A percentile compares a stretch with the other conserved stretches of the same genome.
Evolutionary conservation across 176 grass and related monocot species (phyloP).

Genomic region (Ampelocalamus luodianensis): DNA sequence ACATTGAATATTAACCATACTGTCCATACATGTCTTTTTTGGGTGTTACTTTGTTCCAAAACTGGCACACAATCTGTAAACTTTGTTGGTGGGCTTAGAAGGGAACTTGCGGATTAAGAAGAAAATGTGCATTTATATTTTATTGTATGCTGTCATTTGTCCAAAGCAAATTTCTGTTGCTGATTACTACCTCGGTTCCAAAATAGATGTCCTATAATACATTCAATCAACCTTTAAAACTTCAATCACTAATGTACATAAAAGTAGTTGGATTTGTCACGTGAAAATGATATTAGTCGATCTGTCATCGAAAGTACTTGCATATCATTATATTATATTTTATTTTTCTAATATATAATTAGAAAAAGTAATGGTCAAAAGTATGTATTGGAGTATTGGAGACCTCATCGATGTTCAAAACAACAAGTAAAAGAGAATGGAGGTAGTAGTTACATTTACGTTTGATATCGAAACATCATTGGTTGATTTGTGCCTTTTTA

Average conservation of each 20-base stretch:
- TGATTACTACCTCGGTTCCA: not conserved
- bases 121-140: constrained; percentile 11
- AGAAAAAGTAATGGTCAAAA: not conserved
- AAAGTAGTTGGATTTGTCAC: not conserved
- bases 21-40: constrained; percentile 31
- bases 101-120: not conserved
- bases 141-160: constrained; percentile 32
- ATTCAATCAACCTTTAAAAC: not conserved
- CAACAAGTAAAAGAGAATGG: not conserved
- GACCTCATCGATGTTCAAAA: not conserved
- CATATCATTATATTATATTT: not conserved
- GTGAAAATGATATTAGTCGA: constrained; percentile 17
- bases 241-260: not conserved
- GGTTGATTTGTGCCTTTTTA: constrained; percentile 27
- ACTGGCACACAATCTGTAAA: constrained; percentile 24
- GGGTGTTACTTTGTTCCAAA: constrained; percentile 31
- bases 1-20: constrained; percentile 36
- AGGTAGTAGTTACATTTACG: not conserved
- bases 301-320: constrained; percentile 3
- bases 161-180: constrained; percentile 14
- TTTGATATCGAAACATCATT: constrained; percentile 20
- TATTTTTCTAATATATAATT: not conserved
- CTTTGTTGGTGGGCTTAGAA: not conserved
- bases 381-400: not conserved
- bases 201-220: constrained; percentile 19